These are phyloP conservation scores for Starmerella scarabaei DNA, from an alignment of 805 yeast species.

Conservation along the genomic window DNA sequence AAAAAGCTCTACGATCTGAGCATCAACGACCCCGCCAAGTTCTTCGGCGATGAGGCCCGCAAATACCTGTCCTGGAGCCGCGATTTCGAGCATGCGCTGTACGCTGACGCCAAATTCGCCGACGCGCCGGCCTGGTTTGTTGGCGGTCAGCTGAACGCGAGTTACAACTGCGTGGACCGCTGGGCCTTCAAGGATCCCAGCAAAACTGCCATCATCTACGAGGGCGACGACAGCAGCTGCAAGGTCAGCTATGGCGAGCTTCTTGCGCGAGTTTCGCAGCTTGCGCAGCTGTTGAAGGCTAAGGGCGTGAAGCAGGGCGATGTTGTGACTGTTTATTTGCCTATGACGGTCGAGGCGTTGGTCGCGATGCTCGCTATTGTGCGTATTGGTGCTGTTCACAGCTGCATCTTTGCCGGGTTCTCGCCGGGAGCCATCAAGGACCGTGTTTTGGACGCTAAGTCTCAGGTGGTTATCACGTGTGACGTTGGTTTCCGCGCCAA, in stretches of 20 bases:
- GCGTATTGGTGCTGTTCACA: constrained; percentile 90
- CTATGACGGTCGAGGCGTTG: constrained; percentile 95
- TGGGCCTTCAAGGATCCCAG: constrained; percentile 82
- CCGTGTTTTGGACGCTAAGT: constrained; percentile 77
- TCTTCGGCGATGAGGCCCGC: constrained; percentile 67
- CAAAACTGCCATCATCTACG: constrained; percentile 59
- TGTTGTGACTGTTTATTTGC: constrained; percentile 89
- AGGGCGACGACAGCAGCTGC: constrained; percentile 79
- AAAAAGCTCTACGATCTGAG: constrained; percentile 57
- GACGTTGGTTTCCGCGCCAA: constrained; percentile 89
- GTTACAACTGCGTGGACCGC: constrained; percentile 88
- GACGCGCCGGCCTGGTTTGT: constrained; percentile 69
- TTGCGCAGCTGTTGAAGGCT: constrained; percentile 68
- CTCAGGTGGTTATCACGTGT: constrained; percentile 78
- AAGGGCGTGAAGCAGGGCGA: constrained; percentile 93
- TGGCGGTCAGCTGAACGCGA: constrained; percentile 85
- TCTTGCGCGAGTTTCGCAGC: constrained; percentile 67
- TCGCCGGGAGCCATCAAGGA: constrained; percentile 85
- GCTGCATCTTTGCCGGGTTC: constrained; percentile 95
- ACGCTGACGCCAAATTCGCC: constrained; percentile 20
- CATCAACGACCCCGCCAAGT: constrained; percentile 62
- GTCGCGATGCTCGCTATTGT: constrained; percentile 88
- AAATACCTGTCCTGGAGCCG: constrained; percentile 67
- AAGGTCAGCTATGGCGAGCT: constrained; percentile 76
- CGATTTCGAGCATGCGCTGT: constrained; percentile 48